Conservation (phyloP, 192 early-diverging fungal species). For the Spizellomyces punctatus region DNA sequence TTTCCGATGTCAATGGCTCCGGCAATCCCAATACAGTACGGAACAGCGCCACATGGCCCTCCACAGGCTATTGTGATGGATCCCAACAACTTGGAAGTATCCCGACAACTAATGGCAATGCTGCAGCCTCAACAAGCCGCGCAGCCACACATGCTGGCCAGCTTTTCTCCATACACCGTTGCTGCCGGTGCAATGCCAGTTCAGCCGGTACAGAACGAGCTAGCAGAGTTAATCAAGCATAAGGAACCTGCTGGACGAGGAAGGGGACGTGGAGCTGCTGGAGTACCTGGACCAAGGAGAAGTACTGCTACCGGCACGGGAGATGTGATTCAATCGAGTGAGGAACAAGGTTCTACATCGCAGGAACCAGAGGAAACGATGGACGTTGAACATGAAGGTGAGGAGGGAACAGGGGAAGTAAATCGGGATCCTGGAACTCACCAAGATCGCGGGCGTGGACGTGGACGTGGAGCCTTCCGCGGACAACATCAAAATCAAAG, state of each 20-base stretch:
- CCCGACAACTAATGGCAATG: constrained; percentile 23
- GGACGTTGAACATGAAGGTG: no score
- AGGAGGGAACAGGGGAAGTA: no score
- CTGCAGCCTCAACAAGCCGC: constrained; percentile 16
- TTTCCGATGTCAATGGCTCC: not conserved
- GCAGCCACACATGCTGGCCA: not conserved
- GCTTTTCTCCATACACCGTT: constrained; percentile 24
- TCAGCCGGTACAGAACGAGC: constrained; percentile 15
- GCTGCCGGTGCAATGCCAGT: constrained; percentile 16
- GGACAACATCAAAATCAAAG: constrained; percentile 3
- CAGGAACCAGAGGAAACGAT: no score
- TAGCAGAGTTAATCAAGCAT: constrained; percentile 18
- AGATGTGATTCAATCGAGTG: no score
- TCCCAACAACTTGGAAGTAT: constrained; percentile 5
- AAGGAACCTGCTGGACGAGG: not conserved
- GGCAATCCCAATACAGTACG: not conserved
- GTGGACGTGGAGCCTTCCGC: not conserved
- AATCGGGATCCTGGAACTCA: not conserved
- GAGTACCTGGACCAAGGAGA: not conserved
- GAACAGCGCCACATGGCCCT: not conserved
- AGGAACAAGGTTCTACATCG: no score
- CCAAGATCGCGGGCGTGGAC: not conserved
- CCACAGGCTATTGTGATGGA: not conserved
- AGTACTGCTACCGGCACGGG: not conserved
- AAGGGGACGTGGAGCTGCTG: not conserved